Conservation (phyloP, 2,329 filamentous ascomycete species). For the Didymella pomorum region DNA sequence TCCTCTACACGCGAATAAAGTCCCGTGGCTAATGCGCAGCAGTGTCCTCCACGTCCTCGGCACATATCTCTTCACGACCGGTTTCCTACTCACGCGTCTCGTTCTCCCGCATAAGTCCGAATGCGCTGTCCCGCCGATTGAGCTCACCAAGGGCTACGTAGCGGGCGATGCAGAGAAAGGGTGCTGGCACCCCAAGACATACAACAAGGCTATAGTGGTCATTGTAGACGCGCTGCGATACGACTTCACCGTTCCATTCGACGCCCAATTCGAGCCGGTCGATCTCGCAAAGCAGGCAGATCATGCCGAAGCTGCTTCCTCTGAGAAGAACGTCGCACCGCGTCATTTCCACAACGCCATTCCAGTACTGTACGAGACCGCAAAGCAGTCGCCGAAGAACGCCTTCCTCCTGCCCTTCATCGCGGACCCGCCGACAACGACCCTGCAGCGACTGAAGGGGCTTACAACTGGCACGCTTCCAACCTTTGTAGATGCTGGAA, state of each 20-base stretch:
- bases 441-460: constrained; percentile 89
- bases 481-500: constrained; percentile 92
- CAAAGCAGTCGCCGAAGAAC: constrained; percentile 75
- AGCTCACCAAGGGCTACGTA: constrained; percentile 48
- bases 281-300: constrained; percentile 23
- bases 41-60: constrained; percentile 78
- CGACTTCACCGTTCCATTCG: constrained; percentile 89
- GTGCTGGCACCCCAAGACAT: constrained; percentile 96
- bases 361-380: constrained; percentile 84
- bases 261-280: constrained; percentile 59
- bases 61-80: constrained; percentile 91
- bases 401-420: constrained; percentile 95
- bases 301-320: constrained; percentile 18
- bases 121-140: constrained; percentile 77
- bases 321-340: constrained; percentile 40
- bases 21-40: constrained; percentile 22
- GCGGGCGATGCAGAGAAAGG: constrained; percentile 64
- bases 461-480: constrained; percentile 94
- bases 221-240: constrained; percentile 94
- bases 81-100: constrained; percentile 89
- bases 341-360: constrained; percentile 87
- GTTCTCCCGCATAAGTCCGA: constrained; percentile 80
- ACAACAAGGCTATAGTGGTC: constrained; percentile 88
- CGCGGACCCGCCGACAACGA: constrained; percentile 93
- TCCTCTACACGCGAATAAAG: background rate